These are phyloP conservation scores for Leccinum fallax DNA, from an alignment of 1,284 basidiomycete species.

Conservation along the genomic window DNA sequence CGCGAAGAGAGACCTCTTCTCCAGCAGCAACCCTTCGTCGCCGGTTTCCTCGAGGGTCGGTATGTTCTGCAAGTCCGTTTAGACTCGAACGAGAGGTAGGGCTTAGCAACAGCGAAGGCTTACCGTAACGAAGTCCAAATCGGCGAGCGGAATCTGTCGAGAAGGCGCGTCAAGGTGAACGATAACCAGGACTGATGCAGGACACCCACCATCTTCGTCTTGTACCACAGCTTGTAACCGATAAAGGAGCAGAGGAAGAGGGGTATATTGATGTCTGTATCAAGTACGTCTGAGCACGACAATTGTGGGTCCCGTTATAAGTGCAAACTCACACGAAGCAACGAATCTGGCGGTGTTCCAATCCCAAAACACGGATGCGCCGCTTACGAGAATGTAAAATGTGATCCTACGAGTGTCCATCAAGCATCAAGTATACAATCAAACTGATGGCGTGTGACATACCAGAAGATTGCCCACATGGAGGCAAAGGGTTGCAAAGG, in stretches of 20 bases:
- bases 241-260: slow-evolving; percentile 22
- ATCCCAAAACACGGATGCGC: slow-evolving; percentile 48
- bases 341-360: slow-evolving; percentile 43
- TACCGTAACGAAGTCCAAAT: slow-evolving; percentile 22
- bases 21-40: slow-evolving; percentile 20
- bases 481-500: slow-evolving; percentile 30
- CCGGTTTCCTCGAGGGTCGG: slow-evolving; percentile 29
- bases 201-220: slow-evolving; percentile 43
- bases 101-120: background rate
- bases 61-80: slow-evolving; percentile 17
- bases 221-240: slow-evolving; percentile 52
- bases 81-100: background rate
- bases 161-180: background rate
- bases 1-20: slow-evolving; percentile 9
- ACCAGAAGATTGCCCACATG: slow-evolving; percentile 36
- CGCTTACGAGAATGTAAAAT: slow-evolving; percentile 44
- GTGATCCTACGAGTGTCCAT: slow-evolving; percentile 31
- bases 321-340: slow-evolving; percentile 39
- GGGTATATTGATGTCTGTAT: slow-evolving; percentile 27
- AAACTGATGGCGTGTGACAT: background rate
- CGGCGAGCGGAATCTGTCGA: slow-evolving; percentile 13
- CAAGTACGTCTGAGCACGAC: background rate
- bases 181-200: background rate
- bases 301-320: slow-evolving; percentile 12
- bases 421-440: background rate